phyloP scores from a whole-genome alignment of 257 asterid genomes.

The Thymus quinquecostatus region DNA sequence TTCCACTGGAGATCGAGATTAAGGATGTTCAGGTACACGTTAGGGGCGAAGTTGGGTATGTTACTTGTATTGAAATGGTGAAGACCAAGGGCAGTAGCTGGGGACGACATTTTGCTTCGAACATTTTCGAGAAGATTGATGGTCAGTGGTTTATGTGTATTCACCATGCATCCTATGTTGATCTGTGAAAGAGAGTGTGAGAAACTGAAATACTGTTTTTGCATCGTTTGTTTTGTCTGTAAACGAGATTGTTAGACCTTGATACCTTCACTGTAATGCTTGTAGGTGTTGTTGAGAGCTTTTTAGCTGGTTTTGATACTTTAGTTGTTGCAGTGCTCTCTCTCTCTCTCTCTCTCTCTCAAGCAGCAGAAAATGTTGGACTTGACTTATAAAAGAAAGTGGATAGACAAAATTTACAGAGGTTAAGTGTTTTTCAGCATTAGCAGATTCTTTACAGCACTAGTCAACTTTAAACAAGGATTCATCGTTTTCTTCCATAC shows the following conservation, averaged over 20 bases:
- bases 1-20: constrained; percentile 80
- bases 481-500: constrained; percentile 18
- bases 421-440: constrained; percentile 19
- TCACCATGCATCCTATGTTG: constrained; percentile 90
- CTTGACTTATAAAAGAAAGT: constrained; percentile 27
- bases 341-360: constrained; percentile 12
- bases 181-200: constrained; percentile 45
- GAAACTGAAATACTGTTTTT: constrained; percentile 48
- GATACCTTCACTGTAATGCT: neutral
- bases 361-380: constrained; percentile 20
- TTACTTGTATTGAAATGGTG: constrained; percentile 92
- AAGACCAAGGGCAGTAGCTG: constrained; percentile 90
- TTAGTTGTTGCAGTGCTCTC: neutral
- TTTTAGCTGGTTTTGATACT: neutral
- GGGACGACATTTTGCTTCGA: constrained; percentile 91
- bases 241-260: constrained; percentile 21
- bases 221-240: constrained; percentile 64
- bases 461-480: constrained; percentile 17
- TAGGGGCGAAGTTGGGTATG: constrained; percentile 72
- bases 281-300: neutral
- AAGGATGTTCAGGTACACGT: constrained; percentile 86
- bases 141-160: constrained; percentile 86
- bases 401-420: constrained; percentile 31
- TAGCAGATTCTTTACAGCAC: constrained; percentile 37
- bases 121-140: constrained; percentile 80